These are phyloP conservation scores for Handroanthus guayacan DNA, from an alignment of 257 asterid genomes.

Conservation along the genomic window DNA sequence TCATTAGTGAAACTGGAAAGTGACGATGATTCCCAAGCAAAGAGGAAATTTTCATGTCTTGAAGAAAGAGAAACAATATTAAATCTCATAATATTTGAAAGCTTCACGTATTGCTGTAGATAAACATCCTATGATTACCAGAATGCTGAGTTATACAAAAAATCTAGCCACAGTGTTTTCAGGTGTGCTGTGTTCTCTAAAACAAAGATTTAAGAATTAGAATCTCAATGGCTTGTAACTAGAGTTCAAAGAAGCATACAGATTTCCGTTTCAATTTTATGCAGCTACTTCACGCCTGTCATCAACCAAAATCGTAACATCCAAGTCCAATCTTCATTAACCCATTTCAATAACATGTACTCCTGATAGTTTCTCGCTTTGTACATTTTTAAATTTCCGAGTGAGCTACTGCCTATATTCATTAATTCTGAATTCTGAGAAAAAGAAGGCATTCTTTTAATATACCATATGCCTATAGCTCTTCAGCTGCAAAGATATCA, in stretches of 20 bases:
- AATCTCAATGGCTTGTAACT: not conserved
- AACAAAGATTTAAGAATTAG: not conserved
- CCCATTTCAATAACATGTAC: not conserved
- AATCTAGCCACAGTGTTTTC: not conserved
- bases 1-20: constrained; percentile 10
- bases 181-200: not conserved
- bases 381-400: not conserved
- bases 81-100: not conserved
- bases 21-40: too few relatives aligned
- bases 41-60: not conserved
- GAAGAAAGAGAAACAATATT: not conserved
- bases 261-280: not conserved
- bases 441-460: not conserved
- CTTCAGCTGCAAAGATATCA: not conserved
- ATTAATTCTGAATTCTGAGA: not conserved
- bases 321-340: not conserved
- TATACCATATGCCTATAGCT: not conserved
- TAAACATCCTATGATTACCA: not conserved
- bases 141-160: not conserved
- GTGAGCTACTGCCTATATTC: not conserved
- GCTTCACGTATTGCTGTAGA: constrained; percentile 1
- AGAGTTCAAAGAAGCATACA: too few relatives aligned
- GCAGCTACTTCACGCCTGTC: not conserved
- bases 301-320: not conserved
- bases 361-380: not conserved